These are phyloP conservation scores for Pythium brachiatum DNA, from an alignment of 352 stramenopile species.

Conservation along the genomic window DNA sequence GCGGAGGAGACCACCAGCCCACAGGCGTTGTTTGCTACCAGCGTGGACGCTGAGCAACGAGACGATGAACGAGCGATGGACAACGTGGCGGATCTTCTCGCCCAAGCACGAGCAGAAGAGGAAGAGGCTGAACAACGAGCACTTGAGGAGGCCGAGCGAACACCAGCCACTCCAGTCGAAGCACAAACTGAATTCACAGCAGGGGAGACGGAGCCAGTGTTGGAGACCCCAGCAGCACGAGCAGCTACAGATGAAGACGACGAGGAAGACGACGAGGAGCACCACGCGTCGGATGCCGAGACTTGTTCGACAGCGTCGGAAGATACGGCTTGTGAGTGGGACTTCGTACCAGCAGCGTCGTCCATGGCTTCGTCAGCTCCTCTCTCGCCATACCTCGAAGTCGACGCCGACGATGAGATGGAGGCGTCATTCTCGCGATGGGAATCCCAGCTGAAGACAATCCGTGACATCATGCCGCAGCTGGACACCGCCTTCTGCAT, in stretches of 20 bases:
- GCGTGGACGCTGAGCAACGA: constrained; percentile 1
- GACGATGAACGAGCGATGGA: background rate
- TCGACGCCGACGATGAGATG: constrained; percentile 33
- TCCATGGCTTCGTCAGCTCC: background rate
- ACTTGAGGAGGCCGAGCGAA: constrained; percentile 16
- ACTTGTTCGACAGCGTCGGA: constrained; percentile 50
- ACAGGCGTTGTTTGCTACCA: constrained; percentile 12
- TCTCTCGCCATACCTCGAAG: constrained; percentile 20
- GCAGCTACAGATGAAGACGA: constrained; percentile 9
- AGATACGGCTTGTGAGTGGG: constrained; percentile 42
- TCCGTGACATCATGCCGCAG: constrained; percentile 56
- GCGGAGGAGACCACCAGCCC: constrained; percentile 6
- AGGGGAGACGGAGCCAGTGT: background rate
- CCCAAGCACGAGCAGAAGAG: constrained; percentile 20
- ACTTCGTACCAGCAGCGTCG: constrained; percentile 30
- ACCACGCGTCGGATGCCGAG: constrained; percentile 54
- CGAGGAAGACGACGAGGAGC: constrained; percentile 12
- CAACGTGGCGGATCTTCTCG: constrained; percentile 14
- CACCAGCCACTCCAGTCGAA: background rate
- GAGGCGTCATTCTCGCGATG: constrained; percentile 29
- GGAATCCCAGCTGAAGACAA: constrained; percentile 38
- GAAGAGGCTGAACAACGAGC: constrained; percentile 14
- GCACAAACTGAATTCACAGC: background rate
- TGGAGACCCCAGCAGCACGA: background rate
- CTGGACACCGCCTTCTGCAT: constrained; percentile 42